These are phyloP conservation scores for Paracoccidioides brasiliensis DNA, from an alignment of 2,329 filamentous ascomycete genomes.

Conservation along the genomic window DNA sequence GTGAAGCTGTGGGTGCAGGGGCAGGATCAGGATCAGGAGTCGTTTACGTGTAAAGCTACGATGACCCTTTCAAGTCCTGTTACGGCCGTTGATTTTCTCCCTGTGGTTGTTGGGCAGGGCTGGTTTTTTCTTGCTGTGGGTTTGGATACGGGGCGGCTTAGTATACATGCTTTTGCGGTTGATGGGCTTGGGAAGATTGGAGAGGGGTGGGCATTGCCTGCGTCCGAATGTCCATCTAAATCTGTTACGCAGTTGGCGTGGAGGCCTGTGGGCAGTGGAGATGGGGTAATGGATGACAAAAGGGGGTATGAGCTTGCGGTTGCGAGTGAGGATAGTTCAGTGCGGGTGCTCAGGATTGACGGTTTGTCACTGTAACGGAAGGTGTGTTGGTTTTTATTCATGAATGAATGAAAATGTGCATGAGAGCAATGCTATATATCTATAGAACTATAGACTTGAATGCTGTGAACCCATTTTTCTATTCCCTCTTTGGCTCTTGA, in stretches of 20 bases:
- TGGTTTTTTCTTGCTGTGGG: constrained; percentile 32
- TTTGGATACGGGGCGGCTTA: constrained; percentile 35
- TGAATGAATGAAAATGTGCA: background rate
- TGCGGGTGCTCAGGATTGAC: constrained; percentile 27
- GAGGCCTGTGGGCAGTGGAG: constrained; percentile 37
- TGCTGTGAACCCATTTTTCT: background rate
- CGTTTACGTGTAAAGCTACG: constrained; percentile 41
- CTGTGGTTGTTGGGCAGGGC: constrained; percentile 15
- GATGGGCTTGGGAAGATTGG: constrained; percentile 19
- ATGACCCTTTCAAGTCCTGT: constrained; percentile 48
- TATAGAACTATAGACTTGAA: background rate
- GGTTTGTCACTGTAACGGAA: constrained; percentile 13
- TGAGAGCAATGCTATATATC: too few species aligned
- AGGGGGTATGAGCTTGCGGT: constrained; percentile 28
- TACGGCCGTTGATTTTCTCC: constrained; percentile 57
- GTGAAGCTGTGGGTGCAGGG: constrained; percentile 55
- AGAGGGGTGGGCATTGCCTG: constrained; percentile 22
- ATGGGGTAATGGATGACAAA: constrained; percentile 7
- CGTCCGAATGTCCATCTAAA: constrained; percentile 44
- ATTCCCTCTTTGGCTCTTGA: background rate
- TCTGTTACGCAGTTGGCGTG: constrained; percentile 56
- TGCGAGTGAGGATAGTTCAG: constrained; percentile 34
- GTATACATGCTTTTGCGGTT: constrained; percentile 27
- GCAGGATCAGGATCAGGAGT: constrained; percentile 16
- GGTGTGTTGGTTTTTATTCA: background rate